Conservation (phyloP, 129 eudicot genomes). For the Centella asiatica region DNA sequence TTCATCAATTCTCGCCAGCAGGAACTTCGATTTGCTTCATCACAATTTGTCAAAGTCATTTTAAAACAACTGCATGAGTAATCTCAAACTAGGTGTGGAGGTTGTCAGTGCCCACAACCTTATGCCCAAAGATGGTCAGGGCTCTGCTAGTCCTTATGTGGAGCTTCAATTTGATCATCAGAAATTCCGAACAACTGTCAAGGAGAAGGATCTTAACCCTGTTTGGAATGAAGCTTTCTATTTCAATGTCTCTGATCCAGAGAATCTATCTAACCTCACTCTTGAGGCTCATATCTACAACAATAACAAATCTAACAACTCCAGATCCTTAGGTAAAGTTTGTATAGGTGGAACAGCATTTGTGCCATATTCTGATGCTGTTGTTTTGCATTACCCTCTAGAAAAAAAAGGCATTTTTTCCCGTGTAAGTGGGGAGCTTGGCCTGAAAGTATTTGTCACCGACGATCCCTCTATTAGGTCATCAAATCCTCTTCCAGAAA, state of each 20-base stretch:
- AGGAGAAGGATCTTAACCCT: conserved; percentile 87
- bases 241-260: conserved; percentile 71
- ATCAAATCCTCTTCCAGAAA: conserved; percentile 35
- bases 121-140: conserved; percentile 75
- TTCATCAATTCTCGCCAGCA: neutral
- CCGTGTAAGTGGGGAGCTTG: conserved; percentile 75
- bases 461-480: conserved; percentile 52
- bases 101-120: conserved; percentile 73
- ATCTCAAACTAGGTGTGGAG: conserved; percentile 83
- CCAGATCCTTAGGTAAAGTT: conserved; percentile 76
- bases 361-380: conserved; percentile 79
- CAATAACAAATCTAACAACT: conserved; percentile 24
- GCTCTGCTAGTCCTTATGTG: conserved; percentile 65
- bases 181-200: conserved; percentile 53
- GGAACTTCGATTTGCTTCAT: neutral
- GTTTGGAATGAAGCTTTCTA: conserved; percentile 82
- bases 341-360: conserved; percentile 63
- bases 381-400: conserved; percentile 67
- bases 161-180: conserved; percentile 85
- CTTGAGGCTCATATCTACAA: conserved; percentile 69
- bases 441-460: conserved; percentile 62
- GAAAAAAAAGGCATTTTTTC: conserved; percentile 61
- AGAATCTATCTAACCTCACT: conserved; percentile 38
- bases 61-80: conserved; percentile 33
- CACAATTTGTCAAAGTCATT: neutral